Conservation (phyloP, 73 alveolate species). For the Uronychia setigera region DNA sequence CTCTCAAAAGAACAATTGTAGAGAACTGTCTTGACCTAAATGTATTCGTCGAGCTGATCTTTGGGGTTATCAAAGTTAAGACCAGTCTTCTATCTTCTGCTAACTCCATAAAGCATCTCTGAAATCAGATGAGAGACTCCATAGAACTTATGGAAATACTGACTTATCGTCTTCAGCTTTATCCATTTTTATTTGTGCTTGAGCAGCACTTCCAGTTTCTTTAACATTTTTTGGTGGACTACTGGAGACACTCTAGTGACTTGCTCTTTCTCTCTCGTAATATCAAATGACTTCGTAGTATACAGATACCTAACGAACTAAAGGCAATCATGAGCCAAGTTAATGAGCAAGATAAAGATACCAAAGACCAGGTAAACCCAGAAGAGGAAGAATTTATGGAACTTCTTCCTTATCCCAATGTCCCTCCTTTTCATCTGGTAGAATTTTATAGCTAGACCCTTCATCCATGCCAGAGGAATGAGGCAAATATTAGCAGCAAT, state of each 20-base stretch:
- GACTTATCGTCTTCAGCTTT: not conserved
- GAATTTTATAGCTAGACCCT: constrained; percentile 6
- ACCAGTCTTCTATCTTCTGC: not conserved
- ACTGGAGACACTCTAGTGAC: not conserved
- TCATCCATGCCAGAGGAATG: constrained; percentile 13
- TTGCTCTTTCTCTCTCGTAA: not conserved
- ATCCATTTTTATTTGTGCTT: not conserved
- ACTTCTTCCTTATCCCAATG: not conserved
- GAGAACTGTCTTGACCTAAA: not conserved
- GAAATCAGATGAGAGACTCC: not conserved
- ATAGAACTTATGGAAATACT: not conserved
- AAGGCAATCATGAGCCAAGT: not conserved
- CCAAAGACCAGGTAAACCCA: not conserved
- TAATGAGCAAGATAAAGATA: not conserved
- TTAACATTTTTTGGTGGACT: not conserved
- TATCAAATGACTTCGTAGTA: not conserved
- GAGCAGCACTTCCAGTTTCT: not conserved
- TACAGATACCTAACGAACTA: too few species aligned
- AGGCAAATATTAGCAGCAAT: not conserved
- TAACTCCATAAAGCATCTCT: not conserved
- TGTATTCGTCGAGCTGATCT: not conserved
- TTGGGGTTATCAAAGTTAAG: not conserved
- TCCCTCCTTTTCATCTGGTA: constrained; percentile 14
- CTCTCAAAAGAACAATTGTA: not conserved
- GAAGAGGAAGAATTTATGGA: not conserved